phyloP scores from a whole-genome alignment of 495 filamentous ascomycete species.

The Penicillium subrubescens region DNA sequence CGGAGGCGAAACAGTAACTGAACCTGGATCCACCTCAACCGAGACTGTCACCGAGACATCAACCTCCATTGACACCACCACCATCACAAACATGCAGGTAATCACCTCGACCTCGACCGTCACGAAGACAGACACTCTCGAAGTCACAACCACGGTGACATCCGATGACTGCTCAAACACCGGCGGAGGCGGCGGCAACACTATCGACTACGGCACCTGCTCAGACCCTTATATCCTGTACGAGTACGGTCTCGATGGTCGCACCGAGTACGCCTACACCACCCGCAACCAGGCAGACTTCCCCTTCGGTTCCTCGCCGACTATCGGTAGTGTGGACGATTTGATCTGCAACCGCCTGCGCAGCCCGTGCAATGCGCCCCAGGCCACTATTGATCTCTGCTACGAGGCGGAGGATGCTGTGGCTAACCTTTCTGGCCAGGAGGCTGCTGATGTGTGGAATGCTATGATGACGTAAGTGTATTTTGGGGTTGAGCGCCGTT shows the following conservation, averaged over 20 bases:
- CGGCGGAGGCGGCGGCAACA: slow-evolving; percentile 23
- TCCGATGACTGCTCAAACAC: slow-evolving; percentile 2
- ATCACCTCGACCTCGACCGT: slow-evolving; percentile 5
- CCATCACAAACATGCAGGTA: slow-evolving; percentile 12
- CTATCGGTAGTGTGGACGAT: slow-evolving; percentile 54
- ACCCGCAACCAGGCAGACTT: slow-evolving; percentile 54
- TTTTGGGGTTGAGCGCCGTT: not conserved
- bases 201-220: slow-evolving; percentile 49
- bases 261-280: slow-evolving; percentile 53
- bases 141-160: slow-evolving; percentile 13
- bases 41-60: slow-evolving; percentile 1
- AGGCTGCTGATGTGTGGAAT: slow-evolving; percentile 64
- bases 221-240: slow-evolving; percentile 57
- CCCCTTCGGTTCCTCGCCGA: slow-evolving; percentile 59
- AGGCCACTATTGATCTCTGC: slow-evolving; percentile 50
- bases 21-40: slow-evolving; percentile 1
- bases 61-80: not conserved
- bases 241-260: slow-evolving; percentile 53
- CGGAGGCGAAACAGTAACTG: not conserved
- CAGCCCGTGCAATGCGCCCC: slow-evolving; percentile 54
- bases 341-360: slow-evolving; percentile 59
- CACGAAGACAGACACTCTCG: slow-evolving; percentile 8
- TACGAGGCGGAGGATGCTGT: slow-evolving; percentile 45
- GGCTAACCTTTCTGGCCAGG: slow-evolving; percentile 42
- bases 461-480: slow-evolving; percentile 19